These are phyloP conservation scores for Gelatoporia subvermispora DNA, from an alignment of 768 basidiomycete species.

Conservation along the genomic window DNA sequence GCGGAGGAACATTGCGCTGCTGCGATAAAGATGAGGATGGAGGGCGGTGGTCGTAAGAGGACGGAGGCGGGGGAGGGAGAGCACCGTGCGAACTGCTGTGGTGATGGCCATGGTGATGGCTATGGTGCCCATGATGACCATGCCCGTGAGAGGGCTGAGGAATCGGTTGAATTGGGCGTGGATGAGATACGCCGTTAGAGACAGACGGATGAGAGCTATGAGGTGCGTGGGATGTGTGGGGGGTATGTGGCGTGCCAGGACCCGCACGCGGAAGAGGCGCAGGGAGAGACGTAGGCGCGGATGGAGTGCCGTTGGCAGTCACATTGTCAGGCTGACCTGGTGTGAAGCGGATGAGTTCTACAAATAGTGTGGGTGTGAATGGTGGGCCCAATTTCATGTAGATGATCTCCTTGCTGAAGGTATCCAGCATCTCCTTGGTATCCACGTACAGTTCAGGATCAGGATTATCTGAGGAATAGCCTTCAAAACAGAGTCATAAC, in stretches of 20 bases:
- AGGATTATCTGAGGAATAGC: conserved; percentile 34
- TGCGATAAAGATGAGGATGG: conserved; percentile 6
- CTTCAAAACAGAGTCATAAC: conserved; percentile 10
- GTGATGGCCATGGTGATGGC: conserved; percentile 5
- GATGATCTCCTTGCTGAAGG: conserved; percentile 65
- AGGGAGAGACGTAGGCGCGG: conserved; percentile 17
- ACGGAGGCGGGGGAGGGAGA: conserved; percentile 29
- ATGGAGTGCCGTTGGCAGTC: conserved; percentile 16
- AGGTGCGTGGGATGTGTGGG: background rate
- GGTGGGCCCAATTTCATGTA: conserved; percentile 64
- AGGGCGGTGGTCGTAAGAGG: conserved; percentile 3
- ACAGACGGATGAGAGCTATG: no score
- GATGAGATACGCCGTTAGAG: no score
- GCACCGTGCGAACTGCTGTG: conserved; percentile 29
- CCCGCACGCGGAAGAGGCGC: conserved; percentile 12
- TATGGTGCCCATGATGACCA: conserved; percentile 2
- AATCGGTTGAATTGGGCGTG: conserved; percentile 5
- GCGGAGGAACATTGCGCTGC: conserved; percentile 23
- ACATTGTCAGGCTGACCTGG: conserved; percentile 47
- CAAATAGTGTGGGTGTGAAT: conserved; percentile 62
- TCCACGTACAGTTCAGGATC: conserved; percentile 64
- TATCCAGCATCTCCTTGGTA: conserved; percentile 68
- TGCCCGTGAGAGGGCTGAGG: conserved; percentile 1
- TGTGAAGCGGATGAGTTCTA: conserved; percentile 65
- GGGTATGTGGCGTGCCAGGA: background rate